Evolutionary conservation across 108 stramenopile genomes (phyloP), one percentile per base, ranked within the genome.

Genomic region (Epithemia pelagica): DNA sequence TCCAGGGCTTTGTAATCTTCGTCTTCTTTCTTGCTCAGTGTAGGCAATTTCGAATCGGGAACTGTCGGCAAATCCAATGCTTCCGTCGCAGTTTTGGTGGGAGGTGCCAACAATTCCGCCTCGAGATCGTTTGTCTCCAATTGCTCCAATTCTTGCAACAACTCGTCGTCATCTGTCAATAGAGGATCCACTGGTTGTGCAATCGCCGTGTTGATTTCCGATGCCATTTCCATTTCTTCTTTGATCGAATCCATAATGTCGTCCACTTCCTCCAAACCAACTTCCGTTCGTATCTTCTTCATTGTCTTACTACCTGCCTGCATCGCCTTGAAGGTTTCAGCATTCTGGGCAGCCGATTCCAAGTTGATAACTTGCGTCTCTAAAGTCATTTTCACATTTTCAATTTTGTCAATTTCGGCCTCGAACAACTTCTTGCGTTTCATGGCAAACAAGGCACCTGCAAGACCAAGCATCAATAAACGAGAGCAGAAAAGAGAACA

Each of bases 351-450:
- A 10, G 96, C 94, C 0, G 91, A 92, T 82, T 99, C 98, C 33
- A 99, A 79, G 67, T 92, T 92, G 67, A 97, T 95, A 7, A 96
- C 95, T 79, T 98, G 96, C 23, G 83, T 88, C 74, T 94, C 92
- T 30, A 96, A 76, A 28, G 94, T 96, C 82, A 94, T 85, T 66
- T 94, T 86, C 24, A 96, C 94, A 67, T 96, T 97, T 69, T 89
- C 79, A 68, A 99, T 96, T 80, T 99, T 99, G 72, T 94, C 94
- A 52, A 92, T 78, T 70, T 99, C 96, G 37, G 89, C 84, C 67
- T 99, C 96, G 72, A 94, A 97, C 57, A 97, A 76, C 68, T 97
- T 99, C 88, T 97, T 97, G 64, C 93, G 88, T 81, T 97, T 99
- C 66, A 99, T 85, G 64, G 92, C 88, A 72, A 94, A 97, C 15